phyloP scores from a whole-genome alignment of 768 basidiomycete species.

The Imleria badia region DNA sequence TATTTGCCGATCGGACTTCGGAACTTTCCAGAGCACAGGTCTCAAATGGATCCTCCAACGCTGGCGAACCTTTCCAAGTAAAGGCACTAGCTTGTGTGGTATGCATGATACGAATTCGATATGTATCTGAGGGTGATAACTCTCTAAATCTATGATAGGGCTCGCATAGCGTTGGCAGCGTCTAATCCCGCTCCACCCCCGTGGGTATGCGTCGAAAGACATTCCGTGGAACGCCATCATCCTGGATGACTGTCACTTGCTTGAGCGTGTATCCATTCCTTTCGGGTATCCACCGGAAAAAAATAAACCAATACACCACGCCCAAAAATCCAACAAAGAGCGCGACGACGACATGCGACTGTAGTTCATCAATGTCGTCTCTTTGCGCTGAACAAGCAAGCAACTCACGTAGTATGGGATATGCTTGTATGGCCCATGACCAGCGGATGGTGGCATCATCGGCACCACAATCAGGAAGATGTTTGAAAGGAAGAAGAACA shows the following conservation, averaged over 20 bases:
- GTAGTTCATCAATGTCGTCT: background rate
- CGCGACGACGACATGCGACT: slow-evolving; percentile 53
- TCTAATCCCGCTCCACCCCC: slow-evolving; percentile 2
- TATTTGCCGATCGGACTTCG: slow-evolving; percentile 8
- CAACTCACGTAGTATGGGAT: slow-evolving; percentile 69
- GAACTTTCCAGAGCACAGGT: background rate
- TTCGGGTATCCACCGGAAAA: slow-evolving; percentile 50
- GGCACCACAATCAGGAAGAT: slow-evolving; percentile 63
- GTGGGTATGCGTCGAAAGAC: slow-evolving; percentile 44
- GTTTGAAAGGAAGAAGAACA: slow-evolving; percentile 64
- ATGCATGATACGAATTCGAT: background rate
- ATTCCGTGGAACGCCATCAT: slow-evolving; percentile 58
- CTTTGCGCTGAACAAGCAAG: background rate
- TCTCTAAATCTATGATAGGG: background rate
- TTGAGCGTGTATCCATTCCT: slow-evolving; percentile 48
- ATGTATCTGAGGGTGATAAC: background rate
- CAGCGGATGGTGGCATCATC: slow-evolving; percentile 57
- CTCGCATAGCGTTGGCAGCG: no score
- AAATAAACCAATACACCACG: slow-evolving; percentile 55
- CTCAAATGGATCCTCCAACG: no score
- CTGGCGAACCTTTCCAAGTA: background rate
- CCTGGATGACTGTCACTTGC: slow-evolving; percentile 47
- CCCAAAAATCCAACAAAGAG: slow-evolving; percentile 50
- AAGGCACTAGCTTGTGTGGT: background rate
- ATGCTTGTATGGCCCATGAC: slow-evolving; percentile 49